phyloP scores from a whole-genome alignment of 2,329 filamentous ascomycete genomes.

The Dactylonectria macrodidyma region DNA sequence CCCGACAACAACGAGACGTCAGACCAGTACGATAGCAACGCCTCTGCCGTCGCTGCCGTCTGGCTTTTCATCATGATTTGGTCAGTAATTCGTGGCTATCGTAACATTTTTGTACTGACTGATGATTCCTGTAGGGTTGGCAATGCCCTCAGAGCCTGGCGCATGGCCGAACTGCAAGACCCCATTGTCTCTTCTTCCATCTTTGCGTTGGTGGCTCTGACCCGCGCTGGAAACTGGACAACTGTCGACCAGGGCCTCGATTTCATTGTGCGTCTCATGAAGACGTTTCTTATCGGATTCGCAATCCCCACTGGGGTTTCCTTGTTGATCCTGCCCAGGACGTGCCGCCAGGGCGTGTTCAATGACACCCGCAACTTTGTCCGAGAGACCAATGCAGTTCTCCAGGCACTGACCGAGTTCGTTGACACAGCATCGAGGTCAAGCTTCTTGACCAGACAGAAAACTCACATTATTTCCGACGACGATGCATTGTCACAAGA shows the following conservation, averaged over 20 bases:
- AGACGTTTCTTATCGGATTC: constrained; percentile 31
- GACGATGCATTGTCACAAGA: constrained; percentile 8
- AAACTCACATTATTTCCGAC: constrained; percentile 2
- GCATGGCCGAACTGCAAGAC: constrained; percentile 27
- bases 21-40: constrained; percentile 29
- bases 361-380: constrained; percentile 22
- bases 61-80: constrained; percentile 36
- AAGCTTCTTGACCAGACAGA: constrained; percentile 20
- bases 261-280: constrained; percentile 24
- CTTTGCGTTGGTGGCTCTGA: constrained; percentile 29
- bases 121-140: constrained; percentile 17
- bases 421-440: constrained; percentile 20
- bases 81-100: constrained; percentile 2
- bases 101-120: neutral
- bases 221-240: constrained; percentile 27
- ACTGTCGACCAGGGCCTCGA: constrained; percentile 12
- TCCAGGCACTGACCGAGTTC: constrained; percentile 15
- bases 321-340: constrained; percentile 27
- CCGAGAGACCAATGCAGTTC: constrained; percentile 23
- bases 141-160: constrained; percentile 29
- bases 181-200: constrained; percentile 32
- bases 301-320: constrained; percentile 28
- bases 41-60: constrained; percentile 22
- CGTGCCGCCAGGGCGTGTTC: constrained; percentile 28
- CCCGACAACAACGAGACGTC: constrained; percentile 8